These are phyloP conservation scores for Calocybe gangraenosa DNA, from an alignment of 768 basidiomycete species.

Conservation along the genomic window DNA sequence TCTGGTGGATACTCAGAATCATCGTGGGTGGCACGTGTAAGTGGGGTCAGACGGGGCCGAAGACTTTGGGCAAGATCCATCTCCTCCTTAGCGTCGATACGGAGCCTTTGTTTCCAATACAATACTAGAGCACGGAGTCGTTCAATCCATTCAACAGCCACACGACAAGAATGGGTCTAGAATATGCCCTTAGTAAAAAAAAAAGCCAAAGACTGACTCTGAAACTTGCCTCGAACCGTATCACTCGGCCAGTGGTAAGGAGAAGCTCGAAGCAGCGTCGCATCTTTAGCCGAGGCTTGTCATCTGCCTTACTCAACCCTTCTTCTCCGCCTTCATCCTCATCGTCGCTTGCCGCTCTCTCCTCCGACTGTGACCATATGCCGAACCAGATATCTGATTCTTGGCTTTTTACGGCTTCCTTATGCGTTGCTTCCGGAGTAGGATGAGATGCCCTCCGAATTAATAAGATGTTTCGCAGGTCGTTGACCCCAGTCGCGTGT, in stretches of 20 bases:
- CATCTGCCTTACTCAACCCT: slow-evolving; percentile 34
- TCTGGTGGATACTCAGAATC: slow-evolving; percentile 44
- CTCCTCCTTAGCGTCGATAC: slow-evolving; percentile 70
- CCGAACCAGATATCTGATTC: slow-evolving; percentile 30
- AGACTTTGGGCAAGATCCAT: slow-evolving; percentile 71
- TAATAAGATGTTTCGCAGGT: slow-evolving; percentile 63
- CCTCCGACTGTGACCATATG: slow-evolving; percentile 32
- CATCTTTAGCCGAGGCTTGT: slow-evolving; percentile 47
- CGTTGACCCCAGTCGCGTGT: slow-evolving; percentile 62
- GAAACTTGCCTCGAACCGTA: slow-evolving; percentile 74
- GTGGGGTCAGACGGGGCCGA: slow-evolving; percentile 59
- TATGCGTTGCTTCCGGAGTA: slow-evolving; percentile 31
- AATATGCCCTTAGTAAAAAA: background rate
- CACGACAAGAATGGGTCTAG: slow-evolving; percentile 59
- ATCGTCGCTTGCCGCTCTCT: slow-evolving; percentile 45
- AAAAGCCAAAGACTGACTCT: slow-evolving; percentile 1
- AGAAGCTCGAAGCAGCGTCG: slow-evolving; percentile 76
- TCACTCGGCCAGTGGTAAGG: slow-evolving; percentile 59
- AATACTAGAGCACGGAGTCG: slow-evolving; percentile 61
- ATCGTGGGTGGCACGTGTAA: slow-evolving; percentile 35
- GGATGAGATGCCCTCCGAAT: slow-evolving; percentile 63
- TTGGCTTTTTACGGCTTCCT: slow-evolving; percentile 23
- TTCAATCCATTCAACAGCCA: slow-evolving; percentile 84
- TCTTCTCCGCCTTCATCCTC: slow-evolving; percentile 66
- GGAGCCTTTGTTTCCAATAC: slow-evolving; percentile 81